A percentile compares a stretch with the other conserved stretches of the same genome.
Evolutionary conservation across 306 rosid species (phyloP).

Genomic region (Phaseolus lunatus): DNA sequence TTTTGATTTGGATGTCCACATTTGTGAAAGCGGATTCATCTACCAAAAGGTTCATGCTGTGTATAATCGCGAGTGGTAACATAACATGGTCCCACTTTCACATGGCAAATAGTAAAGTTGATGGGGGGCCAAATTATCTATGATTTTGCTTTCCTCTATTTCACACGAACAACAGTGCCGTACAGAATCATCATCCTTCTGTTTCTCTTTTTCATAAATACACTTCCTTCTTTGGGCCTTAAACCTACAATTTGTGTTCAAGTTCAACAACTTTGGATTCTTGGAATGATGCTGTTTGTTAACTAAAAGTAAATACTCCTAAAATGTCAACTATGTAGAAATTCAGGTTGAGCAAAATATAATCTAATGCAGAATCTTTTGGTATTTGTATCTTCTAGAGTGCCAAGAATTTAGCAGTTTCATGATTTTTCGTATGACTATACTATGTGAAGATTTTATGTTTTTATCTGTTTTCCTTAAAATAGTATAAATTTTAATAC

Average conservation of each 20-base stretch:
- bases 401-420: neutral
- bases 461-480: too few species aligned
- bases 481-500: too few species aligned
- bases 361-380: too few species aligned
- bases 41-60: conserved; percentile 37
- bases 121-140: conserved; percentile 9
- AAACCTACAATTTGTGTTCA: neutral
- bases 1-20: conserved; percentile 43
- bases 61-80: conserved; percentile 47
- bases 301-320: neutral
- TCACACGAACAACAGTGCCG: conserved; percentile 13
- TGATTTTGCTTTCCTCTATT: conserved; percentile 36
- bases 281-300: neutral
- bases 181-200: conserved; percentile 20
- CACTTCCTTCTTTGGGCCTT: neutral
- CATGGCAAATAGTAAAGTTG: conserved; percentile 47
- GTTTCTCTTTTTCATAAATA: neutral
- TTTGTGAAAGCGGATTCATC: conserved; percentile 47
- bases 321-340: neutral
- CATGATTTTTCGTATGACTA: neutral
- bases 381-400: neutral
- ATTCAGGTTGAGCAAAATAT: neutral
- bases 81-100: conserved; percentile 54
- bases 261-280: neutral
- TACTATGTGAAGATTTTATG: too few species aligned